Conservation (phyloP, 1,284 basidiomycete species). For the Trichosporon sp. region DNA sequence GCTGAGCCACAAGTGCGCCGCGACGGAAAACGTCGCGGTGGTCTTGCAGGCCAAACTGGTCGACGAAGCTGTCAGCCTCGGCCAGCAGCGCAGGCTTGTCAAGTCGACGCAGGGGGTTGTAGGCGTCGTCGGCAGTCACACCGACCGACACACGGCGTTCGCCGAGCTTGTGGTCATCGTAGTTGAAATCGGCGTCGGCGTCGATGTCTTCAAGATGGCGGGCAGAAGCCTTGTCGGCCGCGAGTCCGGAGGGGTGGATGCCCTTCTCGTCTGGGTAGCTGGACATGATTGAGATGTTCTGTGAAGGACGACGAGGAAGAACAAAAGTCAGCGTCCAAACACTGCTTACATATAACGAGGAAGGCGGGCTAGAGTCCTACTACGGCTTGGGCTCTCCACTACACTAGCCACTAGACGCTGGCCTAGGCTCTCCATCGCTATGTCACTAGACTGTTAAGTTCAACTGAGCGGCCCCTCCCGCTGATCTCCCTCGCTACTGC, state of each 20-base stretch:
- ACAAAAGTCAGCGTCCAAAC: too few relatives aligned
- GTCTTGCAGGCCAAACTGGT: slow-evolving; percentile 52
- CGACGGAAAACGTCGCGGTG: slow-evolving; percentile 52
- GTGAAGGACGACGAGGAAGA: too few relatives aligned
- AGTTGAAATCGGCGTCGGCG: not conserved
- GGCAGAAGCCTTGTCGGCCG: not conserved
- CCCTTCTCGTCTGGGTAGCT: not conserved
- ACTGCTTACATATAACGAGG: too few relatives aligned
- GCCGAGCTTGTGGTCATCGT: not conserved
- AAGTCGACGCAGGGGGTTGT: slow-evolving; percentile 24
- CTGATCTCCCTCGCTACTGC: too few relatives aligned
- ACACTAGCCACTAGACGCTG: too few relatives aligned
- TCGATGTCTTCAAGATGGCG: not conserved
- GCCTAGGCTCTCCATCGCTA: too few relatives aligned
- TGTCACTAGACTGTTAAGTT: too few relatives aligned
- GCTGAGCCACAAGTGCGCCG: slow-evolving; percentile 62
- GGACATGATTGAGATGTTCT: not conserved
- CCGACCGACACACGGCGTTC: not conserved
- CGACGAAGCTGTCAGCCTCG: slow-evolving; percentile 2
- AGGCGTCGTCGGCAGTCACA: slow-evolving; percentile 6
- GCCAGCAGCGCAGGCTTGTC: slow-evolving; percentile 2
- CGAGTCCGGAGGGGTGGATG: not conserved
- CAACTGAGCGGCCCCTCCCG: too few relatives aligned
- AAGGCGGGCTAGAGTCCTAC: too few relatives aligned
- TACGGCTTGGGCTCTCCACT: too few relatives aligned